Evolutionary conservation across 177 flowering plant species (phyloP).

Genomic region (Vitis hybrid): DNA sequence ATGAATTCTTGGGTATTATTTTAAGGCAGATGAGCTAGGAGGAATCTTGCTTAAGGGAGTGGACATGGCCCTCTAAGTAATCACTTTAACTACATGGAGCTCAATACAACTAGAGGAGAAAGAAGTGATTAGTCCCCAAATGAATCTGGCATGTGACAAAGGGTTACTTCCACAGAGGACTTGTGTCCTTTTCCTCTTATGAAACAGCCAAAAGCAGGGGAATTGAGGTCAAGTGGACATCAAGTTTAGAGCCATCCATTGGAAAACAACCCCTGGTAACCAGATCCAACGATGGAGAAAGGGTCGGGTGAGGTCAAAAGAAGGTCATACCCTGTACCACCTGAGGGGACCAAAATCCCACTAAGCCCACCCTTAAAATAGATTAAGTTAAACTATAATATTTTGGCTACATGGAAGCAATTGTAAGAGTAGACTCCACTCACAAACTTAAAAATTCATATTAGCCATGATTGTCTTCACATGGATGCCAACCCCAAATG

Average conservation of each 20-base stretch:
- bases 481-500: constrained; percentile 30
- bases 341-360: constrained; percentile 45
- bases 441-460: constrained; percentile 11
- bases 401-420: constrained; percentile 18
- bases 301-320: constrained; percentile 16
- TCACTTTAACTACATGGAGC: not conserved
- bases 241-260: constrained; percentile 10
- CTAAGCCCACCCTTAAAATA: constrained; percentile 12
- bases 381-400: not conserved
- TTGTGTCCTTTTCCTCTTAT: constrained; percentile 16
- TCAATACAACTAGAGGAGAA: not conserved
- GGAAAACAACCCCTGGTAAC: not conserved
- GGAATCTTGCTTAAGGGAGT: constrained; percentile 16
- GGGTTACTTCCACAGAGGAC: constrained; percentile 15
- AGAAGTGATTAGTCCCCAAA: constrained; percentile 9
- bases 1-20: constrained; percentile 13
- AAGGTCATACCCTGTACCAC: constrained; percentile 2
- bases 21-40: constrained; percentile 6
- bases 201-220: not conserved
- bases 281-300: constrained; percentile 27
- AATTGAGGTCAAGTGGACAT: constrained; percentile 9
- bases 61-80: not conserved
- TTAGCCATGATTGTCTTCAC: constrained; percentile 45
- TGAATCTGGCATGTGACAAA: constrained; percentile 6
- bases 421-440: constrained; percentile 23